These are phyloP conservation scores for Hyparrhenia diplandra DNA, from an alignment of 176 grass and related monocot genomes.

Conservation along the genomic window DNA sequence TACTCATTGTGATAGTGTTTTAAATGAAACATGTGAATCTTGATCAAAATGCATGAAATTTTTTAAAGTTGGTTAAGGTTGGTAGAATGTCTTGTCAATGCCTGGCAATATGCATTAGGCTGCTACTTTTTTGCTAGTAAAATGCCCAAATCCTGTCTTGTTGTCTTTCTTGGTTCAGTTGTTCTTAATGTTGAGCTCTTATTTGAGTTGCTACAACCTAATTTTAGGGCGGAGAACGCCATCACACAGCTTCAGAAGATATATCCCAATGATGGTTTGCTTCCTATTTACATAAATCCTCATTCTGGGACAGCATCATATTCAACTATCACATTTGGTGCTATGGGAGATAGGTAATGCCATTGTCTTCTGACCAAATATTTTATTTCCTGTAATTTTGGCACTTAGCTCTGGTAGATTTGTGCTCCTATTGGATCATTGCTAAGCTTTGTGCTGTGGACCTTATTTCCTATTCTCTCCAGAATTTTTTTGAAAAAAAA, in stretches of 20 bases:
- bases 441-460: neutral
- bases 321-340: conserved; percentile 99
- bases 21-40: neutral
- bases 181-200: conserved; percentile 18
- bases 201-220: conserved; percentile 14
- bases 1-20: neutral
- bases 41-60: neutral
- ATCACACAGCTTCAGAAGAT: conserved; percentile 92
- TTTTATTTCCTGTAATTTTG: conserved; percentile 6
- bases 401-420: neutral
- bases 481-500: neutral
- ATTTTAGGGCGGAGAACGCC: conserved; percentile 80
- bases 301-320: conserved; percentile 79
- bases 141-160: neutral
- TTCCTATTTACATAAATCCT: conserved; percentile 97
- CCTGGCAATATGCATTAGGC: neutral
- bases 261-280: conserved; percentile 94
- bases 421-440: conserved; percentile 10
- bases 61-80: neutral
- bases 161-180: neutral
- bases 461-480: neutral
- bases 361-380: conserved; percentile 17
- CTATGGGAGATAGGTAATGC: conserved; percentile 95
- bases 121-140: neutral
- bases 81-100: neutral